A percentile compares a stretch with the other conserved stretches of the same genome.
phyloP scores from a whole-genome alignment of 2,329 filamentous ascomycete genomes.

The Calonectria fujianensis region DNA sequence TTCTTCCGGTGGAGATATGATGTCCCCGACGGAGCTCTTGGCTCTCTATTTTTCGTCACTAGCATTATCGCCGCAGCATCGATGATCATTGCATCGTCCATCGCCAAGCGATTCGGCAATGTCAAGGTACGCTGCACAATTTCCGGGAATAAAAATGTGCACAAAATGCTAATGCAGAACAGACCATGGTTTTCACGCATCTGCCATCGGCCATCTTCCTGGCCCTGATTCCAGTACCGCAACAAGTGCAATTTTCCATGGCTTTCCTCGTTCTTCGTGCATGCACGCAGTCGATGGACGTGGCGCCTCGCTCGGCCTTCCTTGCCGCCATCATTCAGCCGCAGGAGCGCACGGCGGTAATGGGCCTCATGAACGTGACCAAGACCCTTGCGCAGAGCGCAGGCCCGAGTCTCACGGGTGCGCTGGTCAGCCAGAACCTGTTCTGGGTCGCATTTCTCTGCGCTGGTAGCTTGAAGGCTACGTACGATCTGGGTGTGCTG shows the following conservation, averaged over 20 bases:
- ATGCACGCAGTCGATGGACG: conserved; percentile 81
- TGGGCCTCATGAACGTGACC: conserved; percentile 67
- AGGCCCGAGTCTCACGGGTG: conserved; percentile 25
- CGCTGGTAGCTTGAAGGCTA: conserved; percentile 27
- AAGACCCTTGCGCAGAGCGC: conserved; percentile 33
- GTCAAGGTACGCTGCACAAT: conserved; percentile 72
- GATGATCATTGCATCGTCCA: conserved; percentile 71
- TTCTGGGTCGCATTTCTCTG: conserved; percentile 34
- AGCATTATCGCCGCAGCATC: conserved; percentile 71
- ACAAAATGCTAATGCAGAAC: neutral
- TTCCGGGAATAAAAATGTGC: neutral
- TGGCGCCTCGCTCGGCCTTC: conserved; percentile 81
- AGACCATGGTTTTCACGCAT: conserved; percentile 86
- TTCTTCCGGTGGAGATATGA: conserved; percentile 71
- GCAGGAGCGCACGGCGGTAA: conserved; percentile 80
- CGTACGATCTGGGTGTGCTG: conserved; percentile 27
- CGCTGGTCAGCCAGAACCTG: conserved; percentile 20
- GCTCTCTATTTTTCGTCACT: conserved; percentile 73
- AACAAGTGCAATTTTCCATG: conserved; percentile 72
- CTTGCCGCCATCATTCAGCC: conserved; percentile 79
- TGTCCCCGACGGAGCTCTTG: conserved; percentile 70
- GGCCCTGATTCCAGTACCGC: conserved; percentile 76
- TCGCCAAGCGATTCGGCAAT: conserved; percentile 75
- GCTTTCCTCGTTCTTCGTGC: conserved; percentile 77
- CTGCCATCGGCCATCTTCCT: conserved; percentile 81